Evolutionary conservation across 192 early-diverging fungal species (phyloP).

Genomic region (Rhizophagus sp.): DNA sequence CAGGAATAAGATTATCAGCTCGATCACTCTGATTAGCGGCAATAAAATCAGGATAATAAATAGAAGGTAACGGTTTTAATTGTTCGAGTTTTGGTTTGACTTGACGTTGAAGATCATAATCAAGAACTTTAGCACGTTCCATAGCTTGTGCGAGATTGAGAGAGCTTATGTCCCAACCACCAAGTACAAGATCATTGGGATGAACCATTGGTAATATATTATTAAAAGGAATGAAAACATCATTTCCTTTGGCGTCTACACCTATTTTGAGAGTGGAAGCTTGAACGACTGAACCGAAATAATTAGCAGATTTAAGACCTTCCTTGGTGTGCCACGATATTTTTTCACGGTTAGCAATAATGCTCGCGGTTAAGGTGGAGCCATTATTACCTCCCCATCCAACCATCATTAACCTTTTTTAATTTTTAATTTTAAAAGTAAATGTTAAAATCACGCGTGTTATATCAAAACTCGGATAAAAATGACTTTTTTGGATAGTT

Average conservation of each 20-base stretch:
- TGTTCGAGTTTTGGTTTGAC: slow-evolving; percentile 76
- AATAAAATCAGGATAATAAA: slow-evolving; percentile 99
- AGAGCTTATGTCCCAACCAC: slow-evolving; percentile 97
- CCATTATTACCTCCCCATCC: slow-evolving; percentile 99
- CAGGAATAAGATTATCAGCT: slow-evolving; percentile 88
- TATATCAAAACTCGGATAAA: too few species aligned
- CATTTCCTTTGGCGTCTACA: slow-evolving; percentile 76
- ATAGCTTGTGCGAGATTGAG: slow-evolving; percentile 88
- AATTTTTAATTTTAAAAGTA: neutral
- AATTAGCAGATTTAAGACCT: slow-evolving; percentile 91
- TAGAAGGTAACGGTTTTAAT: slow-evolving; percentile 88
- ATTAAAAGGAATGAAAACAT: slow-evolving; percentile 92
- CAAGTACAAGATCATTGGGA: slow-evolving; percentile 95
- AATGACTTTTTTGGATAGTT: neutral
- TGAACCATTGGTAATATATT: slow-evolving; percentile 94
- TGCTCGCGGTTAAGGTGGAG: slow-evolving; percentile 94
- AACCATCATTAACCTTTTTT: slow-evolving; percentile 90
- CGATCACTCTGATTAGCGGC: slow-evolving; percentile 98
- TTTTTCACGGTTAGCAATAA: slow-evolving; percentile 89
- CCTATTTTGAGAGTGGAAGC: slow-evolving; percentile 96
- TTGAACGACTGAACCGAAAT: slow-evolving; percentile 96
- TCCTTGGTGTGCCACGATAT: slow-evolving; percentile 92
- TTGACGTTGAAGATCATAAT: slow-evolving; percentile 95
- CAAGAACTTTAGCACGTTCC: slow-evolving; percentile 94
- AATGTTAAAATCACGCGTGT: too few species aligned